Conservation (phyloP, 176 grass and related monocot genomes). For the Guadua angustifolia region DNA sequence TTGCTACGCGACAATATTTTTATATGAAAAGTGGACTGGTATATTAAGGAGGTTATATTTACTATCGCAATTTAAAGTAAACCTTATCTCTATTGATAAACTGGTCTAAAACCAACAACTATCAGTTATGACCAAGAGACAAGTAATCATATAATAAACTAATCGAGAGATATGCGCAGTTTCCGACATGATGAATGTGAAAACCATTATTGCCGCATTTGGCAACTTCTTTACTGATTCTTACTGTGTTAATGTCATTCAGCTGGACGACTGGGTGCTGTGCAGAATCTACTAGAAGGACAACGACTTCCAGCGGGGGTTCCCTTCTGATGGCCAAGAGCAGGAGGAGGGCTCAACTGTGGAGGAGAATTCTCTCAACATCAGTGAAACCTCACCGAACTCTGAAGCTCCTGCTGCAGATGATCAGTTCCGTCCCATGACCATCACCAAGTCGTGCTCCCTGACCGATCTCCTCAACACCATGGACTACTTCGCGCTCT, state of each 20-base stretch:
- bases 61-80: too few species aligned
- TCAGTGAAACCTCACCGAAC: conserved; percentile 6
- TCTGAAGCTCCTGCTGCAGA: neutral
- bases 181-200: too few species aligned
- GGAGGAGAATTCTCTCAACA: conserved; percentile 33
- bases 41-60: too few species aligned
- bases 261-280: conserved; percentile 85
- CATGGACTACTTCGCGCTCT: conserved; percentile 50
- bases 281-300: conserved; percentile 76
- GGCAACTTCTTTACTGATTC: too few species aligned
- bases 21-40: too few species aligned
- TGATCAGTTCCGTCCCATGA: neutral
- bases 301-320: neutral
- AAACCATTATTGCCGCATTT: too few species aligned
- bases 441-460: conserved; percentile 49
- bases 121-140: too few species aligned
- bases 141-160: too few species aligned
- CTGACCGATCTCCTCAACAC: conserved; percentile 62
- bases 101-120: too few species aligned
- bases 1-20: too few species aligned
- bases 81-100: too few species aligned
- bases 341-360: conserved; percentile 45
- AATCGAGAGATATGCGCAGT: too few species aligned
- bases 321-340: conserved; percentile 23
- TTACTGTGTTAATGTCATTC: neutral